Percentiles rank a stretch among this genome's conserved stretches.
These are phyloP conservation scores for Magnolia changhungtana DNA, from an alignment of 164 flowering plant genomes.

Conservation along the genomic window DNA sequence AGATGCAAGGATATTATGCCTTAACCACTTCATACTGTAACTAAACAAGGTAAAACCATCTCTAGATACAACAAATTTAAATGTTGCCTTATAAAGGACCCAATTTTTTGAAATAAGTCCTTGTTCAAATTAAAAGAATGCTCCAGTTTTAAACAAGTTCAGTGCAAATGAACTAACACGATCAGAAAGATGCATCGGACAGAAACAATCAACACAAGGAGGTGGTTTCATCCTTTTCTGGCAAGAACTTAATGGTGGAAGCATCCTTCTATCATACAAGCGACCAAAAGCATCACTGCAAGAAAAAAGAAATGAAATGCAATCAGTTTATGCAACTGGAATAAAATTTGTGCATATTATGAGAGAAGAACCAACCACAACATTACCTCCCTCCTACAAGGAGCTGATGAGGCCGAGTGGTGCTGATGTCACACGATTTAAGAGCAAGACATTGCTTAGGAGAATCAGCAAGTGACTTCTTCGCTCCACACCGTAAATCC, in stretches of 20 bases:
- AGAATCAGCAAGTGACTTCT: slow-evolving; percentile 79
- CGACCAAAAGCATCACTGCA: slow-evolving; percentile 98
- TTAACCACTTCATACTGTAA: too few relatives aligned
- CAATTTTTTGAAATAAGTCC: background rate
- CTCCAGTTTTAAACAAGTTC: background rate
- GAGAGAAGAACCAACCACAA: slow-evolving; percentile 6
- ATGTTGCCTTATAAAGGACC: background rate
- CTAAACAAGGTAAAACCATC: background rate
- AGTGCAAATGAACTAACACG: slow-evolving; percentile 49
- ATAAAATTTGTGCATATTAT: background rate
- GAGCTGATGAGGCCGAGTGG: slow-evolving; percentile 87
- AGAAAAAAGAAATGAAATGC: slow-evolving; percentile 6
- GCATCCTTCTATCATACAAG: slow-evolving; percentile 96
- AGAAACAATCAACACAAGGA: slow-evolving; percentile 85
- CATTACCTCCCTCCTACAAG: slow-evolving; percentile 94
- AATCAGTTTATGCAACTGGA: background rate
- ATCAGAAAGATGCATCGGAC: slow-evolving; percentile 97
- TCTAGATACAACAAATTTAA: background rate
- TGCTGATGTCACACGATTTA: slow-evolving; percentile 91
- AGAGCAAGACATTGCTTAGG: slow-evolving; percentile 69
- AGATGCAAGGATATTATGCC: too few relatives aligned
- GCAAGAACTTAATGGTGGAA: slow-evolving; percentile 76
- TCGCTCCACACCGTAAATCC: slow-evolving; percentile 85
- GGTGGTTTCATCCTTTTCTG: slow-evolving; percentile 72
- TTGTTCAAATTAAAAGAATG: background rate